A percentile compares a stretch with the other conserved stretches of the same genome.
Conservation (phyloP, 2,329 filamentous ascomycete genomes). For the Thermochaetoides dissita region DNA sequence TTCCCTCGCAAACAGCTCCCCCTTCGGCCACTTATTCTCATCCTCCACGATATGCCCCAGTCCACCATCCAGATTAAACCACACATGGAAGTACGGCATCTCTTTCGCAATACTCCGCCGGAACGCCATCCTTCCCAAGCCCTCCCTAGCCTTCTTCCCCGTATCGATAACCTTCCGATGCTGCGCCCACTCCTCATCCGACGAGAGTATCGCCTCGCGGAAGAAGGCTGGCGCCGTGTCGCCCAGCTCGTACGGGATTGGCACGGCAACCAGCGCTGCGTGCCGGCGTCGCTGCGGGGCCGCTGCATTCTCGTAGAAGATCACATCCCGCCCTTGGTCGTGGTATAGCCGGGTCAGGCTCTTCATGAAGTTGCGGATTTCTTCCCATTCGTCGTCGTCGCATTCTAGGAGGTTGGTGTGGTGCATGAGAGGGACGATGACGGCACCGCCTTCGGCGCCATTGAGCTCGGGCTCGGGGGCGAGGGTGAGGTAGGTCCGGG, state of each 20-base stretch:
- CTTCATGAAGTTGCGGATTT: slow-evolving; percentile 99
- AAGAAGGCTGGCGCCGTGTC: slow-evolving; percentile 91
- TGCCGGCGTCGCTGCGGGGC: slow-evolving; percentile 64
- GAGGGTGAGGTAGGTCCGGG: slow-evolving; percentile 74
- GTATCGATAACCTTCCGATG: slow-evolving; percentile 94
- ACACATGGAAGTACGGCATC: slow-evolving; percentile 97
- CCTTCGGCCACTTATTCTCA: slow-evolving; percentile 66
- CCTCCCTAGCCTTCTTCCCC: slow-evolving; percentile 45
- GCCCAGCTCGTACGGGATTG: slow-evolving; percentile 80
- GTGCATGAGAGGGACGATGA: slow-evolving; percentile 82
- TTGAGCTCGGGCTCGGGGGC: slow-evolving; percentile 80
- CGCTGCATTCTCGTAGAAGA: slow-evolving; percentile 97
- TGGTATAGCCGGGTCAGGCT: slow-evolving; percentile 86
- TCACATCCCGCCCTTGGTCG: slow-evolving; percentile 75
- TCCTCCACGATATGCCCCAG: slow-evolving; percentile 90
- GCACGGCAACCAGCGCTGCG: slow-evolving; percentile 73
- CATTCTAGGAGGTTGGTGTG: slow-evolving; percentile 86
- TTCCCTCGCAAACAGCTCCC: slow-evolving; percentile 87
- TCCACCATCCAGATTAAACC: slow-evolving; percentile 86
- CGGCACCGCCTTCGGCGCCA: slow-evolving; percentile 55
- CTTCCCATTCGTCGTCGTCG: slow-evolving; percentile 98
- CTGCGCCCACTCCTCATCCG: slow-evolving; percentile 90
- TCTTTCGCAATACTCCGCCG: slow-evolving; percentile 74
- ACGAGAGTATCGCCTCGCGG: slow-evolving; percentile 75
- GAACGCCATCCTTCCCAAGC: slow-evolving; percentile 69